phyloP scores from a whole-genome alignment of 148 eudicot species.

The Vaccinium myrtillus region DNA sequence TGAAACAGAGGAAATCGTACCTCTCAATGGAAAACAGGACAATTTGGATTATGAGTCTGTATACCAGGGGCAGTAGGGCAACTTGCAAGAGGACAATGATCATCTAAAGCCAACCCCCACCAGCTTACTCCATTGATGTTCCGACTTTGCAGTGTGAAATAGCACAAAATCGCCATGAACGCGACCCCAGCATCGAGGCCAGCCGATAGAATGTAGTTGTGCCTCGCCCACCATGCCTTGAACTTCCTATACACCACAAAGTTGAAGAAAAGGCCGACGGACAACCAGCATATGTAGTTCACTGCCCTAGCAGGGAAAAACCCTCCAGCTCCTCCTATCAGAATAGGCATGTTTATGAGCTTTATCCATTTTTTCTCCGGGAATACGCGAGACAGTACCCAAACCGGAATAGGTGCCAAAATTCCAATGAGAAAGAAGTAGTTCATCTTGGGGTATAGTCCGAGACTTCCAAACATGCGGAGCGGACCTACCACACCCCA shows the following conservation, averaged over 20 bases:
- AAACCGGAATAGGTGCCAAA: slow-evolving; percentile 36
- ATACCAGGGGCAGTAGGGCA: slow-evolving; percentile 52
- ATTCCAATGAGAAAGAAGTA: slow-evolving; percentile 42
- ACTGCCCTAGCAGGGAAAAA: slow-evolving; percentile 44
- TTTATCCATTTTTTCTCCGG: slow-evolving; percentile 41
- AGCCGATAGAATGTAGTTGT: slow-evolving; percentile 39
- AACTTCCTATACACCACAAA: slow-evolving; percentile 28
- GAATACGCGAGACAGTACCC: slow-evolving; percentile 30
- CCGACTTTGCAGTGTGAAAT: slow-evolving; percentile 28
- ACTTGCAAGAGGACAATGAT: slow-evolving; percentile 43
- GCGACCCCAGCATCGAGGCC: slow-evolving; percentile 44
- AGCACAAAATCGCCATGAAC: slow-evolving; percentile 39
- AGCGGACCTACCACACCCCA: slow-evolving; percentile 56
- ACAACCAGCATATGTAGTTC: slow-evolving; percentile 35
- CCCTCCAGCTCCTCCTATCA: slow-evolving; percentile 28
- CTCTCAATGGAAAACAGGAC: slow-evolving; percentile 30
- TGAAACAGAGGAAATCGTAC: not conserved
- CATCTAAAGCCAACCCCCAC: slow-evolving; percentile 43
- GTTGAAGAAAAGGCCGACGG: slow-evolving; percentile 37
- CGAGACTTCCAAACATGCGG: slow-evolving; percentile 42
- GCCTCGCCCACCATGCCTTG: slow-evolving; percentile 41
- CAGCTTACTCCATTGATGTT: slow-evolving; percentile 35
- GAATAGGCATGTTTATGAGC: slow-evolving; percentile 41
- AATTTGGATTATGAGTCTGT: slow-evolving; percentile 12
- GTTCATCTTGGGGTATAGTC: slow-evolving; percentile 35